Conservation (phyloP, 306 rosid species). For the Malus sylvestris region DNA sequence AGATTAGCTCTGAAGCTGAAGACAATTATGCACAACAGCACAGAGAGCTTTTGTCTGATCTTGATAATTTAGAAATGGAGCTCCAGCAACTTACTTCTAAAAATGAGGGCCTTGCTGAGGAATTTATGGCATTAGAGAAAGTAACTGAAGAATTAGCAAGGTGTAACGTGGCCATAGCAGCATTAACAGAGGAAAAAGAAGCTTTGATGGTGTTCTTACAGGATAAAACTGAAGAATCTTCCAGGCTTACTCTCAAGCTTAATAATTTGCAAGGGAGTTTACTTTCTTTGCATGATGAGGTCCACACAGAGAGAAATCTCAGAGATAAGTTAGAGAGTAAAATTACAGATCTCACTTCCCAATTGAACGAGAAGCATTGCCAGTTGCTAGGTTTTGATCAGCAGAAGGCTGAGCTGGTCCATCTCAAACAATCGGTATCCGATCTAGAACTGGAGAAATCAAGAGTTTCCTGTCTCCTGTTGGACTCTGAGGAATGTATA, state of each 20-base stretch:
- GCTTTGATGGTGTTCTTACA: constrained; percentile 42
- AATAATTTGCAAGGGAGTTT: constrained; percentile 38
- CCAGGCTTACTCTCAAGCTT: constrained; percentile 47
- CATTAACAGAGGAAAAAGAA: constrained; percentile 49
- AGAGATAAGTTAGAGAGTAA: constrained; percentile 48
- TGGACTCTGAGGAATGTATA: constrained; percentile 46
- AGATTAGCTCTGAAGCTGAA: constrained; percentile 49
- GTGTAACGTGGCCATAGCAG: constrained; percentile 44
- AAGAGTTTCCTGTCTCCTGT: constrained; percentile 40
- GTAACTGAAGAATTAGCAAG: constrained; percentile 44
- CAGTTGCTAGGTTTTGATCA: constrained; percentile 52
- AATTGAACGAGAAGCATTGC: constrained; percentile 48
- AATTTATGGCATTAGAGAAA: constrained; percentile 39
- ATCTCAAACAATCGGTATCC: constrained; percentile 48
- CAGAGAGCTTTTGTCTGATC: constrained; percentile 44
- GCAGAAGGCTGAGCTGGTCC: constrained; percentile 47
- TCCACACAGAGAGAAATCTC: constrained; percentile 41
- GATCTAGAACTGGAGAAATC: constrained; percentile 67
- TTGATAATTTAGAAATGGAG: constrained; percentile 59
- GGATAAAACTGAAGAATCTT: constrained; percentile 52
- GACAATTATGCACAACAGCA: constrained; percentile 52
- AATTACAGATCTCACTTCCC: constrained; percentile 50
- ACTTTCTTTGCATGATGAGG: constrained; percentile 37
- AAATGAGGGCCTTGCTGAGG: constrained; percentile 56
- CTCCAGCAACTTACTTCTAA: constrained; percentile 60